Evolutionary conservation across 163 green algal species (phyloP).

Genomic region (Chlorella variabilis): DNA sequence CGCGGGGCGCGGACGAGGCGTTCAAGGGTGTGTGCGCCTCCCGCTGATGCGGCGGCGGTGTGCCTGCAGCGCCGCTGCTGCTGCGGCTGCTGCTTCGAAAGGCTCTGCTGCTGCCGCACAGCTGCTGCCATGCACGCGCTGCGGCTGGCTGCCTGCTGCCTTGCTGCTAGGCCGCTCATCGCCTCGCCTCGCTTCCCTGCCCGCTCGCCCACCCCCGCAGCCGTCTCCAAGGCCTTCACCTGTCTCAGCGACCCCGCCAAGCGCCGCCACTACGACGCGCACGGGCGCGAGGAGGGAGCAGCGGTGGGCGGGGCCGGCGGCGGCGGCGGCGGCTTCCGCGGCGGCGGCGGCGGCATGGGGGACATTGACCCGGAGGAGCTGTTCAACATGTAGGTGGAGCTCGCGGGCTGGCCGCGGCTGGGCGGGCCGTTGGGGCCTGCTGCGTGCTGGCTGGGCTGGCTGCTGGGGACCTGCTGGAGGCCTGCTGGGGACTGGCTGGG

Average conservation of each 20-base stretch:
- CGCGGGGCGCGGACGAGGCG: constrained; percentile 52
- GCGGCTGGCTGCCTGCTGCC: neutral
- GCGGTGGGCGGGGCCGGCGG: neutral
- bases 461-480: too few species aligned
- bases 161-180: neutral
- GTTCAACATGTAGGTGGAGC: constrained; percentile 44
- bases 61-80: neutral
- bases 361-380: constrained; percentile 54
- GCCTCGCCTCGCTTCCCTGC: neutral
- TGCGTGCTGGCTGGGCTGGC: too few species aligned
- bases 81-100: neutral
- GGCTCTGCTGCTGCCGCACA: neutral
- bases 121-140: too few species aligned
- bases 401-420: too few species aligned
- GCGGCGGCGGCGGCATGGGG: neutral
- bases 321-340: constrained; percentile 35
- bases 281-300: constrained; percentile 37
- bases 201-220: constrained; percentile 19
- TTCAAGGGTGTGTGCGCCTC: constrained; percentile 58
- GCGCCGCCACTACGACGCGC: constrained; percentile 47
- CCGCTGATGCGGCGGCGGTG: too few species aligned
- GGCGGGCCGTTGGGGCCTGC: too few species aligned
- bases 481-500: too few species aligned
- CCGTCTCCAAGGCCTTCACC: constrained; percentile 52
- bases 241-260: constrained; percentile 49